Conservation (phyloP, 2,329 filamentous ascomycete genomes). For the Stagonosporopsis rhizophila region DNA sequence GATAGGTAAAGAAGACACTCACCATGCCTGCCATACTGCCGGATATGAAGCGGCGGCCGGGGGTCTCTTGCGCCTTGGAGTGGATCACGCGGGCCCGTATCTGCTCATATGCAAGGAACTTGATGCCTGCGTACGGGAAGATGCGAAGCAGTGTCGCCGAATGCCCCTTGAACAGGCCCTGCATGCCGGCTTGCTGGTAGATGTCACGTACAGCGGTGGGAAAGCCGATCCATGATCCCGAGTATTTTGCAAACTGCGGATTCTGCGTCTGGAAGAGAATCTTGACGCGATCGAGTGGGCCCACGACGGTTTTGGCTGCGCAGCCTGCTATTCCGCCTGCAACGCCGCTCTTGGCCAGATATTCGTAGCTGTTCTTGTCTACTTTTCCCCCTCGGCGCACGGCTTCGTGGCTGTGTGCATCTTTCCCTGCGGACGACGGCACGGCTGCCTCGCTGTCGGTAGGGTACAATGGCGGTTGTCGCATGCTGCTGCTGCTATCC, state of each 20-base stretch:
- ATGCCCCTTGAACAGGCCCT: slow-evolving; percentile 89
- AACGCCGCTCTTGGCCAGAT: slow-evolving; percentile 80
- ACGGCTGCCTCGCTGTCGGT: slow-evolving; percentile 62
- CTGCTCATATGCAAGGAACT: slow-evolving; percentile 97
- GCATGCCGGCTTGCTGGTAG: slow-evolving; percentile 73
- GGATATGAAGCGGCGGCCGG: slow-evolving; percentile 74
- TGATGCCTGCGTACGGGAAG: slow-evolving; percentile 97
- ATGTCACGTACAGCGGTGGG: slow-evolving; percentile 85
- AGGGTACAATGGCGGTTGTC: slow-evolving; percentile 54
- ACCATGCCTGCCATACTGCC: slow-evolving; percentile 83
- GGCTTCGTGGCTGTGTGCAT: slow-evolving; percentile 4
- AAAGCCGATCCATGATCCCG: slow-evolving; percentile 85
- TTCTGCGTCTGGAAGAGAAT: slow-evolving; percentile 97
- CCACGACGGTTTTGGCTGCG: slow-evolving; percentile 93
- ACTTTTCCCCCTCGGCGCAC: slow-evolving; percentile 52
- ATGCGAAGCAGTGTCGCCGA: slow-evolving; percentile 93
- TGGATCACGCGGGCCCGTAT: slow-evolving; percentile 82
- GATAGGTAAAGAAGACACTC: slow-evolving; percentile 95
- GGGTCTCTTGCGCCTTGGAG: slow-evolving; percentile 76
- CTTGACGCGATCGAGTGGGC: slow-evolving; percentile 95
- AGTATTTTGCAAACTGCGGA: slow-evolving; percentile 91
- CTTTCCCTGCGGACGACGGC: slow-evolving; percentile 40
- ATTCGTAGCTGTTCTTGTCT: slow-evolving; percentile 79
- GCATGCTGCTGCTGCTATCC: slow-evolving; percentile 18
- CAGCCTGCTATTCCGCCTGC: slow-evolving; percentile 92